These are phyloP conservation scores for Sarcomyxa edulis DNA, from an alignment of 768 basidiomycete genomes.

Conservation along the genomic window DNA sequence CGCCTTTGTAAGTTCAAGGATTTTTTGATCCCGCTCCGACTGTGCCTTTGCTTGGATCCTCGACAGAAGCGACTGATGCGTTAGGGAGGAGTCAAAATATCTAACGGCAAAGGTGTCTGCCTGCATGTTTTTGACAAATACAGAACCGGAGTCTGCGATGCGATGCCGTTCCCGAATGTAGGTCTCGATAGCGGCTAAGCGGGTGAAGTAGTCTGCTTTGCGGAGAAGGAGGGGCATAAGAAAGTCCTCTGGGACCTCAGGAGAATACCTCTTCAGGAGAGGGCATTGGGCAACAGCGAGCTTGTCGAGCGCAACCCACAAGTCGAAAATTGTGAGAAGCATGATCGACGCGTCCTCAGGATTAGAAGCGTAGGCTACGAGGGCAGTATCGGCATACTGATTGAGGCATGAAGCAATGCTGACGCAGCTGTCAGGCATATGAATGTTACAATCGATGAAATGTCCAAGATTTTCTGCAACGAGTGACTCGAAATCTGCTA, in stretches of 20 bases:
- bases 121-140: conserved; percentile 22
- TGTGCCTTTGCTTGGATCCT: conserved; percentile 23
- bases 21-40: conserved; percentile 12
- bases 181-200: conserved; percentile 18
- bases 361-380: conserved; percentile 21
- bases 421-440: conserved; percentile 10
- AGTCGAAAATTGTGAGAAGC: conserved; percentile 37
- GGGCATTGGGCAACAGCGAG: conserved; percentile 26
- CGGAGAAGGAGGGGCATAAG: conserved; percentile 38
- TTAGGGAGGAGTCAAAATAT: conserved; percentile 21
- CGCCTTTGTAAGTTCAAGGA: conserved; percentile 16
- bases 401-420: conserved; percentile 20
- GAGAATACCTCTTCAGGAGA: conserved; percentile 37
- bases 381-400: conserved; percentile 20
- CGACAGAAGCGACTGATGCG: conserved; percentile 15
- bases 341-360: conserved; percentile 37
- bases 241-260: conserved; percentile 32
- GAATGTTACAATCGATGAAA: conserved; percentile 22
- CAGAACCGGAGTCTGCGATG: conserved; percentile 14
- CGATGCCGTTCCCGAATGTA: conserved; percentile 26
- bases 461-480: conserved; percentile 22
- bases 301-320: conserved; percentile 45
- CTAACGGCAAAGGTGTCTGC: conserved; percentile 23
- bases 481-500: conserved; percentile 32
- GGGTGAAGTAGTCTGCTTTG: conserved; percentile 18